phyloP scores from a whole-genome alignment of 1,284 basidiomycete species.

The Pseudozyma tsukubaensis region DNA sequence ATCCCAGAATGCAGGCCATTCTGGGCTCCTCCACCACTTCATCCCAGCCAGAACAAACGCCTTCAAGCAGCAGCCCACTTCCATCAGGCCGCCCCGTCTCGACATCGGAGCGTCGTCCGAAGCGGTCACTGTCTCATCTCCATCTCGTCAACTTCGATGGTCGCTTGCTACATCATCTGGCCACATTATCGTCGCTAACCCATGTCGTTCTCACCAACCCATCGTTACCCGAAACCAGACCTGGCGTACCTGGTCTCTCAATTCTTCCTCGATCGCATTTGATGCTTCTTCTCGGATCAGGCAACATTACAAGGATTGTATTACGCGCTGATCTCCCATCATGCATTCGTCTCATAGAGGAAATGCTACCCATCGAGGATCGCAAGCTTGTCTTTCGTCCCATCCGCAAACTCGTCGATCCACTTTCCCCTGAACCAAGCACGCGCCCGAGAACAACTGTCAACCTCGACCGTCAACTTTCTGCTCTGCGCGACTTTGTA shows the following conservation, averaged over 20 bases:
- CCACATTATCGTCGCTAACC: conserved; percentile 34
- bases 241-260: conserved; percentile 28
- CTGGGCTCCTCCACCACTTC: conserved; percentile 4
- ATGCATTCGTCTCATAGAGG: conserved; percentile 43
- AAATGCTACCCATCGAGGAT: conserved; percentile 38
- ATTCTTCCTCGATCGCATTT: conserved; percentile 41
- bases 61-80: not conserved
- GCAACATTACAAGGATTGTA: conserved; percentile 29
- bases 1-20: conserved; percentile 32
- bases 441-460: not conserved
- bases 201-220: conserved; percentile 48
- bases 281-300: conserved; percentile 38
- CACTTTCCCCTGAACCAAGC: conserved; percentile 7
- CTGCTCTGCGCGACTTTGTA: conserved; percentile 10
- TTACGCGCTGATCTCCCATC: conserved; percentile 29
- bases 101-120: not conserved
- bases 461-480: conserved; percentile 1
- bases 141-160: conserved; percentile 46
- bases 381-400: conserved; percentile 46
- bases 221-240: conserved; percentile 9
- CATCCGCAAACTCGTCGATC: conserved; percentile 8
- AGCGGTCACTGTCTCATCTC: conserved; percentile 37
- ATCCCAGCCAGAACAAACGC: not conserved
- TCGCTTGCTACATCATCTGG: conserved; percentile 42
- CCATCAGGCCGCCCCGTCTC: not conserved